Evolutionary conservation across 2,329 filamentous ascomycete genomes (phyloP).

Genomic region (Ophiognomonia clavigignenti-juglandacearum): DNA sequence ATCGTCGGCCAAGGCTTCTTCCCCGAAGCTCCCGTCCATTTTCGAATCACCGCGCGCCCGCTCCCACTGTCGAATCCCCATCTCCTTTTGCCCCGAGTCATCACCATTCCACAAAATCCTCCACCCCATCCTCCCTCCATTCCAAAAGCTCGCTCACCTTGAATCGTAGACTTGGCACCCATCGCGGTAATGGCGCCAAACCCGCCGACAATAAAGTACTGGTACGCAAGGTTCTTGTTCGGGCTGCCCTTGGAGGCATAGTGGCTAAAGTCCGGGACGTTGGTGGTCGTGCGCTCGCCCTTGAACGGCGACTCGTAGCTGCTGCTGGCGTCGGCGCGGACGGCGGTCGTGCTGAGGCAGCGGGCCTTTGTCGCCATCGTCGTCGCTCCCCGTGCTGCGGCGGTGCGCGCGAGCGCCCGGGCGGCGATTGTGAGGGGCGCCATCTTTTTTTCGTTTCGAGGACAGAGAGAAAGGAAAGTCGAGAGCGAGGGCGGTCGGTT

Average conservation of each 20-base stretch:
- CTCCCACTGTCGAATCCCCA: too few relatives aligned
- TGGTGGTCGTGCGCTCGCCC: conserved; percentile 52
- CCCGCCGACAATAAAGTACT: conserved; percentile 97
- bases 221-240: conserved; percentile 78
- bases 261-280: conserved; percentile 84
- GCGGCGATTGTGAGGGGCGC: conserved; percentile 64
- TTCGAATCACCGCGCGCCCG: too few relatives aligned
- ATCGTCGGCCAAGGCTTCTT: neutral
- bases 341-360: conserved; percentile 52
- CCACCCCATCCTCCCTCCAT: neutral
- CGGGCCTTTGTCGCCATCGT: conserved; percentile 39
- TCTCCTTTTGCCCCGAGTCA: neutral
- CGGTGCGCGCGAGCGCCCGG: conserved; percentile 61
- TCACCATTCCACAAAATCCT: conserved; percentile 3
- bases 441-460: conserved; percentile 41
- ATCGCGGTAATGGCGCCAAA: conserved; percentile 89
- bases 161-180: conserved; percentile 95
- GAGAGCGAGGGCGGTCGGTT: conserved; percentile 24
- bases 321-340: conserved; percentile 40
- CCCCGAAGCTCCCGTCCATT: too few relatives aligned
- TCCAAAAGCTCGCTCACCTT: conserved; percentile 64
- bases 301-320: conserved; percentile 61
- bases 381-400: conserved; percentile 26
- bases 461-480: conserved; percentile 12
- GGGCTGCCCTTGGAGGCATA: conserved; percentile 70